A percentile compares a stretch with the other conserved stretches of the same genome.
phyloP scores from a whole-genome alignment of 2,329 filamentous ascomycete genomes.

The Paraconiothyrium brasiliense region DNA sequence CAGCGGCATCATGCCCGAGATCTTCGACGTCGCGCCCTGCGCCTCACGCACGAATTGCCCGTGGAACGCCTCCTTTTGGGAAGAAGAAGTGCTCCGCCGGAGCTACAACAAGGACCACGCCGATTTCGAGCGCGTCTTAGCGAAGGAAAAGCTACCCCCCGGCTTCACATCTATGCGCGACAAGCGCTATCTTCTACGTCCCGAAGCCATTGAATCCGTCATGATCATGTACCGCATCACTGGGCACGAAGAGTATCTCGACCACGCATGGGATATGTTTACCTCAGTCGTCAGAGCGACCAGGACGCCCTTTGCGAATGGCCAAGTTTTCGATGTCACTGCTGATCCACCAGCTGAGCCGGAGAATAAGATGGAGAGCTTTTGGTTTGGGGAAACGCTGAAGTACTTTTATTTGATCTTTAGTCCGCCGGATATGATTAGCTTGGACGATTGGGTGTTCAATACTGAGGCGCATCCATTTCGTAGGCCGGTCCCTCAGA shows the following conservation, averaged over 20 bases:
- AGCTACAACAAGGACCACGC: conserved; percentile 29
- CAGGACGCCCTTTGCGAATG: conserved; percentile 54
- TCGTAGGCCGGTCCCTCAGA: conserved; percentile 32
- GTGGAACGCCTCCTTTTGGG: conserved; percentile 64
- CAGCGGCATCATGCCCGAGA: conserved; percentile 69
- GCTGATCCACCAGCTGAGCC: conserved; percentile 27
- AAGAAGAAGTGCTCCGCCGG: conserved; percentile 46
- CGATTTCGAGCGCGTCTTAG: conserved; percentile 26
- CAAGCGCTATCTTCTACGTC: conserved; percentile 57
- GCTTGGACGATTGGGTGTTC: conserved; percentile 59
- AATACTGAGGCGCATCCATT: conserved; percentile 63
- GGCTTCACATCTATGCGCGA: conserved; percentile 55
- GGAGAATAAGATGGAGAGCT: conserved; percentile 53
- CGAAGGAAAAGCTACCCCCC: conserved; percentile 40
- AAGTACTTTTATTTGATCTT: conserved; percentile 63
- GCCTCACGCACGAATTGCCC: conserved; percentile 50
- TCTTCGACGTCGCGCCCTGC: conserved; percentile 63
- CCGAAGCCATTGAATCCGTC: conserved; percentile 68
- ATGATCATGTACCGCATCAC: conserved; percentile 69
- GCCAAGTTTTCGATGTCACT: conserved; percentile 56
- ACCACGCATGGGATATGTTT: conserved; percentile 61
- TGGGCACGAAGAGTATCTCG: conserved; percentile 57
- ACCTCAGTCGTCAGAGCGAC: conserved; percentile 51
- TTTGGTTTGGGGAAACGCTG: conserved; percentile 61
- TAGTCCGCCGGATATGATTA: conserved; percentile 54